A percentile compares a stretch with the other conserved stretches of the same genome.
These are phyloP conservation scores for Exophiala calicioides DNA, from an alignment of 2,329 filamentous ascomycete species.

Conservation along the genomic window DNA sequence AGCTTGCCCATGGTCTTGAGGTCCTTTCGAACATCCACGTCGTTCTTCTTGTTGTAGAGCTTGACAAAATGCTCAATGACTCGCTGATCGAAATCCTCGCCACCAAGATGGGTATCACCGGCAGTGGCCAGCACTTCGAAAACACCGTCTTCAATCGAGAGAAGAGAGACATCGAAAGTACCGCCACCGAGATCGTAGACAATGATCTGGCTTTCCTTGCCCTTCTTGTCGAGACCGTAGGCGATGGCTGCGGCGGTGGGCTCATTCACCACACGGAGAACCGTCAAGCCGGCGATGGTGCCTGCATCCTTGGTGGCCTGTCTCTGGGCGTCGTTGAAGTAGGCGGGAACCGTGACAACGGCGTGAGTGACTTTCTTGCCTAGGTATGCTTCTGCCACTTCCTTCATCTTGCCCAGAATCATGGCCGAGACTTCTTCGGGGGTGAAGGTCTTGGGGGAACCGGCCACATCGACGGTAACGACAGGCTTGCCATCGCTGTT, in stretches of 20 bases:
- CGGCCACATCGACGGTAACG: constrained; percentile 67
- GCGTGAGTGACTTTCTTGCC: constrained; percentile 63
- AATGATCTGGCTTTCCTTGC: constrained; percentile 81
- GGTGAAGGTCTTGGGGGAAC: constrained; percentile 62
- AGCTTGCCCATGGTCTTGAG: constrained; percentile 98
- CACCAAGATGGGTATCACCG: constrained; percentile 95
- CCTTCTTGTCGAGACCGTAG: constrained; percentile 87
- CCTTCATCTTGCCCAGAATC: constrained; percentile 69
- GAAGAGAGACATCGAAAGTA: constrained; percentile 91
- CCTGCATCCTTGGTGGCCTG: constrained; percentile 96
- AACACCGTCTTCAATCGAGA: constrained; percentile 87
- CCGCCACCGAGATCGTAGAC: constrained; percentile 93
- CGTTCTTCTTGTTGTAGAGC: constrained; percentile 98
- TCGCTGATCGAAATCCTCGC: constrained; percentile 98
- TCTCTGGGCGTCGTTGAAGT: constrained; percentile 98
- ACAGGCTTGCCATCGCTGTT: constrained; percentile 87
- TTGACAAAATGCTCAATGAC: constrained; percentile 96
- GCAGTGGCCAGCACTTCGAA: constrained; percentile 94
- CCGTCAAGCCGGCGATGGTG: constrained; percentile 86
- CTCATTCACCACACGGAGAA: constrained; percentile 95
- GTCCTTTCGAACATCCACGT: constrained; percentile 89
- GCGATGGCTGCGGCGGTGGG: constrained; percentile 93
- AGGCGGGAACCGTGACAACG: constrained; percentile 90
- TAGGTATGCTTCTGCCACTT: constrained; percentile 63
- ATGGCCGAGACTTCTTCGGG: constrained; percentile 69